Base-by-base conservation (phyloP, 306 rosid species). In the Medicago lupulina region DNA sequence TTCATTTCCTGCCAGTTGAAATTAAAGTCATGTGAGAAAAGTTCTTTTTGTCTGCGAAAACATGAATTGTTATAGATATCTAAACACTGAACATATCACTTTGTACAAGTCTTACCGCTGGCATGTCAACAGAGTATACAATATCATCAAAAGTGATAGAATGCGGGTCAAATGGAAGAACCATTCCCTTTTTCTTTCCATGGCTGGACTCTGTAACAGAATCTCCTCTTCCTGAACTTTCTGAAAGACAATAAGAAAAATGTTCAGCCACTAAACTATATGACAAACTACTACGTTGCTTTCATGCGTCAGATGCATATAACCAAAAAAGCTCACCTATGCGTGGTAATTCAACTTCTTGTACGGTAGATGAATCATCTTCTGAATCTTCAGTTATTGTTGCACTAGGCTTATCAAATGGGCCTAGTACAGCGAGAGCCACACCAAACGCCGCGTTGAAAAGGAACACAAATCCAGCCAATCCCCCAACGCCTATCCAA, bases 161-260 rank as follows among this genome's bases (percentile, higher is more conserved):
- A 72, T 85, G 83, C 9, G 86, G 88, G 7, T 83, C 88, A 68
- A 85, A 88, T 18, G 92, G 92, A 85, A 88, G 92, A 81, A 88
- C 83, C 92, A 88, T 88, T 79, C 92, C 92, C 43, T 79, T 83
- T 57, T 81, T 79, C 8, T 59, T 65, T 65, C 77, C 81, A 1
- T 70, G 80, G 80, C 79, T 64, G 3, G 83, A 80, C 28, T 76
- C 84, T 14, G 5, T 43, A 19, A 55, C n/a, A 76, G 68, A 61
- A 67, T 15, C 61, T 36, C 4, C 60, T 72, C 71, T 50, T 62
- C 72, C 54, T 62, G 70, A 75, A 77, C 70, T 72, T 81, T 46
- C 93, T 88, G 86, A 67, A 73, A 10, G 66, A 66, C 61, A 55
- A 61, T 36, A 3, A 12, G 61, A 60, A 63, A 40, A 9, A 65